phyloP scores from a whole-genome alignment of 257 asterid genomes.

The Nicotiana attenuata region DNA sequence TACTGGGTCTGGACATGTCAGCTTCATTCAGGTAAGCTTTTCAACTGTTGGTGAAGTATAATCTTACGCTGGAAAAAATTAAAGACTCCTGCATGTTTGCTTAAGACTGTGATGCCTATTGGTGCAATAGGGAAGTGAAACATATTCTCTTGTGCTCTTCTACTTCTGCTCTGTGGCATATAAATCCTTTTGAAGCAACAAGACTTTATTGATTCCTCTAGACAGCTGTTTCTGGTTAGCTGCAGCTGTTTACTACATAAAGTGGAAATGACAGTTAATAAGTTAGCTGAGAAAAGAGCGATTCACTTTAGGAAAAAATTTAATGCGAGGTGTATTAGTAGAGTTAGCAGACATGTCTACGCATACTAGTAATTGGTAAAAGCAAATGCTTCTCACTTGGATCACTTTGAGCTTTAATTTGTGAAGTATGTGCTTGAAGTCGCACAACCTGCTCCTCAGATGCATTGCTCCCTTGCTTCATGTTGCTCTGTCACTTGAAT shows the following conservation, averaged over 20 bases:
- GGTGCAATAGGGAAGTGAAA: neutral
- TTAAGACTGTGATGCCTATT: neutral
- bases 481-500: neutral
- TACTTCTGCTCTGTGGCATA: neutral
- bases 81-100: neutral
- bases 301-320: neutral
- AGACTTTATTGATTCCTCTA: neutral
- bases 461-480: neutral
- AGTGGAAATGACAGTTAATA: neutral
- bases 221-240: neutral
- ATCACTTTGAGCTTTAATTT: neutral
- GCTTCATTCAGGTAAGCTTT: conserved; percentile 72
- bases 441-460: neutral
- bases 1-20: conserved; percentile 52
- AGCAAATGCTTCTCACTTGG: neutral
- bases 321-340: neutral
- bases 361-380: neutral
- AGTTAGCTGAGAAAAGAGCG: neutral
- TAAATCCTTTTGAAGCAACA: neutral
- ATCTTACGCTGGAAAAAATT: neutral
- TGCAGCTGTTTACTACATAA: neutral
- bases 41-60: neutral
- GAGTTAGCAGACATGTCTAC: neutral
- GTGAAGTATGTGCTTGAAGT: neutral
- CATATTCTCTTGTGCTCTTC: neutral